A percentile compares a stretch with the other conserved stretches of the same genome.
These are phyloP conservation scores for Kodamaea nitidulidarum DNA, from an alignment of 805 yeast species.

Conservation along the genomic window DNA sequence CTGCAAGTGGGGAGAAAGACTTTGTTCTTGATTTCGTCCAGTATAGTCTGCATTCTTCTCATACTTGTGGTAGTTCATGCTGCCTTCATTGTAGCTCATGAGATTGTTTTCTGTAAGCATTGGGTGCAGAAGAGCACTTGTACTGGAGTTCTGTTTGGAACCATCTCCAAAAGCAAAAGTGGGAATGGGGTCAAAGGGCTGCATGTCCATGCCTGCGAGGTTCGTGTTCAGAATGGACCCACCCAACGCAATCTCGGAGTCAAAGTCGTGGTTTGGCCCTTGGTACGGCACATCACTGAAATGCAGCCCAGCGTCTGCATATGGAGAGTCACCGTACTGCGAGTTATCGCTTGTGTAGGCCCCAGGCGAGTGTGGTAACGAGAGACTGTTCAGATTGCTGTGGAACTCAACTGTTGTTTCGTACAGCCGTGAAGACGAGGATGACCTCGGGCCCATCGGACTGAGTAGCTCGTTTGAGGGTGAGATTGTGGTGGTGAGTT, in stretches of 20 bases:
- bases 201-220: slow-evolving; percentile 15
- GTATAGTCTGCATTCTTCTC: too few relatives aligned
- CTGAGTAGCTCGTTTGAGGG: slow-evolving; percentile 15
- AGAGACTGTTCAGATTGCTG: slow-evolving; percentile 12
- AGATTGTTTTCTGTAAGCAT: slow-evolving; percentile 16
- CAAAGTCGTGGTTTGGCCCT: slow-evolving; percentile 18
- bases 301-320: slow-evolving; percentile 34
- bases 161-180: slow-evolving; percentile 11
- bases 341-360: slow-evolving; percentile 32
- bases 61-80: too few relatives aligned
- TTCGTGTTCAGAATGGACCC: slow-evolving; percentile 36
- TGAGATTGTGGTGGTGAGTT: background rate
- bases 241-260: slow-evolving; percentile 36
- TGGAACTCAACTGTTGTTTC: slow-evolving; percentile 9
- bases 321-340: slow-evolving; percentile 36
- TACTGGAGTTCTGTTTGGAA: background rate
- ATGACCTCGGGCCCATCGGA: background rate
- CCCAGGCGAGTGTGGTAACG: slow-evolving; percentile 21
- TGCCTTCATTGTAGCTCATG: slow-evolving; percentile 14
- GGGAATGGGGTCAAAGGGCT: slow-evolving; percentile 6
- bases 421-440: background rate
- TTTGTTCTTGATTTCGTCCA: too few relatives aligned
- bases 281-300: slow-evolving; percentile 15
- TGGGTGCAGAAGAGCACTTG: background rate
- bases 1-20: too few relatives aligned